Evolutionary conservation across 805 yeast species (phyloP).

Genomic region (Ogataea methylovora): DNA sequence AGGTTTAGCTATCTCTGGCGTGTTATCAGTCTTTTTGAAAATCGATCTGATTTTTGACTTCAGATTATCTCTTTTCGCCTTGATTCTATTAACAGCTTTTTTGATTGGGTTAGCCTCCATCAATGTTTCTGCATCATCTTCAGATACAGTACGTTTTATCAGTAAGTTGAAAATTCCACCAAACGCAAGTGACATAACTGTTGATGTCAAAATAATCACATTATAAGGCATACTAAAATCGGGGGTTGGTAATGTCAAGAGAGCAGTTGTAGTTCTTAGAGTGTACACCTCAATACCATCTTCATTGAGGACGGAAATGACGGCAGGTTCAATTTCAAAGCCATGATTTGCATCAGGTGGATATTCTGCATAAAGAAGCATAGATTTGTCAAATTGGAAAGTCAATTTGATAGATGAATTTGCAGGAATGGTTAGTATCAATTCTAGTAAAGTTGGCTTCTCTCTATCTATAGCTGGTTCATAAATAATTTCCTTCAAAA

Average conservation of each 20-base stretch:
- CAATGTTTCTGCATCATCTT: constrained; percentile 50
- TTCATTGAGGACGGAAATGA: constrained; percentile 50
- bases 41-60: no score
- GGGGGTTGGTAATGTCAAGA: constrained; percentile 87
- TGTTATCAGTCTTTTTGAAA: no score
- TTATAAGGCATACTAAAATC: constrained; percentile 99
- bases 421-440: constrained; percentile 58
- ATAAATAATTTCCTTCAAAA: constrained; percentile 50
- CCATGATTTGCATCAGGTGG: constrained; percentile 99
- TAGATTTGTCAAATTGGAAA: constrained; percentile 80
- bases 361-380: constrained; percentile 79
- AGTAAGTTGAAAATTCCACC: constrained; percentile 79
- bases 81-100: not conserved
- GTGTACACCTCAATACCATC: constrained; percentile 29
- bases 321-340: constrained; percentile 89
- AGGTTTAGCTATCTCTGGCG: no score
- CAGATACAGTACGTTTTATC: constrained; percentile 66
- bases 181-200: constrained; percentile 86
- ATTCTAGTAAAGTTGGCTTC: constrained; percentile 79
- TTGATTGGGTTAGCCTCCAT: not conserved
- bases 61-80: not conserved
- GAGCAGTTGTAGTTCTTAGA: constrained; percentile 76
- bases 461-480: constrained; percentile 73
- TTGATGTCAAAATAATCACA: constrained; percentile 88
- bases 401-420: constrained; percentile 50